A percentile compares a stretch with the other conserved stretches of the same genome.
Evolutionary conservation across 352 stramenopile genomes (phyloP).

Genomic region (Phytophthora melonis): DNA sequence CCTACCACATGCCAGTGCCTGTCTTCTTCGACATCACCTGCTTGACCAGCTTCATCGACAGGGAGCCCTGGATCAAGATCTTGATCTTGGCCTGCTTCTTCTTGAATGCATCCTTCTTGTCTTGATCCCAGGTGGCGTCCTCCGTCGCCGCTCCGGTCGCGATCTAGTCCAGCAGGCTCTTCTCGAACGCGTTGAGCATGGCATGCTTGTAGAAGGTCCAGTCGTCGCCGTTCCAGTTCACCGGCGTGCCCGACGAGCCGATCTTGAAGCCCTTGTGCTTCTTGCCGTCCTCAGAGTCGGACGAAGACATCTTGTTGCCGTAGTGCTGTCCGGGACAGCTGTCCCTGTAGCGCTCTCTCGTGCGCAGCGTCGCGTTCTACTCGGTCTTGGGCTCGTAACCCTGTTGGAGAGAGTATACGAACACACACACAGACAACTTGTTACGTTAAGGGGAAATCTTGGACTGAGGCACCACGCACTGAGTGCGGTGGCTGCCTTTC

Average conservation of each 20-base stretch:
- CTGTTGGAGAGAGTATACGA: too few relatives aligned
- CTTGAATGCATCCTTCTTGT: conserved; percentile 20
- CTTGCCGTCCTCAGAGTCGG: background rate
- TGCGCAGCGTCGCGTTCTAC: too few relatives aligned
- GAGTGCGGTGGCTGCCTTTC: too few relatives aligned
- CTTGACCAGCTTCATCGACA: conserved; percentile 15
- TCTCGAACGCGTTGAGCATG: conserved; percentile 23
- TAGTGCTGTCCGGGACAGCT: too few relatives aligned
- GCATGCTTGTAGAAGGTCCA: conserved; percentile 28
- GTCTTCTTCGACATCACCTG: conserved; percentile 22
- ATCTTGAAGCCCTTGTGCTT: conserved; percentile 15
- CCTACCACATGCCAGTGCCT: conserved; percentile 22
- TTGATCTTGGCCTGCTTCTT: conserved; percentile 23
- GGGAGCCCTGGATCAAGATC: conserved; percentile 20
- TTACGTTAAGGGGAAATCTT: background rate
- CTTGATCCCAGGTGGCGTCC: background rate
- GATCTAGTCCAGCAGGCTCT: conserved; percentile 11
- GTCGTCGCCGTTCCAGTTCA: conserved; percentile 20
- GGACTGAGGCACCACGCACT: background rate
- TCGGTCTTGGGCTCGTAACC: too few relatives aligned
- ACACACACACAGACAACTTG: too few relatives aligned
- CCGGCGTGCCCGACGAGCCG: conserved; percentile 6
- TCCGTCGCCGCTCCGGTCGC: background rate
- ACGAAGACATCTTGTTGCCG: background rate
- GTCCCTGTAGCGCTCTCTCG: too few relatives aligned